phyloP scores from a whole-genome alignment of 768 basidiomycete genomes.

The Termitomyces sp. region DNA sequence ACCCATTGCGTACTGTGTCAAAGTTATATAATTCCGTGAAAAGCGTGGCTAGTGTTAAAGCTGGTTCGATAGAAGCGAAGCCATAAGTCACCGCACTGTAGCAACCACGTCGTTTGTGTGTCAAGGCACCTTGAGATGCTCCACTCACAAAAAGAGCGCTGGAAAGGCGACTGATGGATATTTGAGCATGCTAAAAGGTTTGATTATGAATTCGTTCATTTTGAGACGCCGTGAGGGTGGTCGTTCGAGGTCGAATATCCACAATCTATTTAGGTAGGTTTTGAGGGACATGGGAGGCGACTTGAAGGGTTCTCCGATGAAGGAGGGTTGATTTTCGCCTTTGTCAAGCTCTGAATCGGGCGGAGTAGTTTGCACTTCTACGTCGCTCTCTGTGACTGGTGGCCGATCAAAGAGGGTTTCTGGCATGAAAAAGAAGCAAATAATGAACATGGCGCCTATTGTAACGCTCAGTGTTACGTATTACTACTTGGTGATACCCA shows the following conservation, averaged over 20 bases:
- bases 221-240: constrained; percentile 28
- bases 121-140: not conserved
- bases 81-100: constrained; percentile 35
- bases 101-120: not conserved
- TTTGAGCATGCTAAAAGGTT: constrained; percentile 37
- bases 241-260: constrained; percentile 30
- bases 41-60: constrained; percentile 35
- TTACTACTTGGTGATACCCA: not conserved
- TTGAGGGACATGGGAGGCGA: constrained; percentile 27
- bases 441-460: constrained; percentile 28
- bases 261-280: constrained; percentile 28
- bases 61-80: constrained; percentile 39
- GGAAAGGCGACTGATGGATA: constrained; percentile 40
- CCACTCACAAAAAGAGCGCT: constrained; percentile 34
- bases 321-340: constrained; percentile 12
- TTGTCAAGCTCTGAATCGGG: constrained; percentile 12
- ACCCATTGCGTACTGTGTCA: constrained; percentile 38
- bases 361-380: constrained; percentile 1
- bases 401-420: constrained; percentile 39
- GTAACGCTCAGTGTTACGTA: not conserved
- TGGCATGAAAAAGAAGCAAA: constrained; percentile 38
- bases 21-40: constrained; percentile 39
- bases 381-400: constrained; percentile 13
- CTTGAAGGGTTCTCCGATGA: constrained; percentile 20
- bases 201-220: constrained; percentile 28